A percentile compares a stretch with the other conserved stretches of the same genome.
Evolutionary conservation across 768 basidiomycete species (phyloP).

Genomic region (Lactarius quietus): DNA sequence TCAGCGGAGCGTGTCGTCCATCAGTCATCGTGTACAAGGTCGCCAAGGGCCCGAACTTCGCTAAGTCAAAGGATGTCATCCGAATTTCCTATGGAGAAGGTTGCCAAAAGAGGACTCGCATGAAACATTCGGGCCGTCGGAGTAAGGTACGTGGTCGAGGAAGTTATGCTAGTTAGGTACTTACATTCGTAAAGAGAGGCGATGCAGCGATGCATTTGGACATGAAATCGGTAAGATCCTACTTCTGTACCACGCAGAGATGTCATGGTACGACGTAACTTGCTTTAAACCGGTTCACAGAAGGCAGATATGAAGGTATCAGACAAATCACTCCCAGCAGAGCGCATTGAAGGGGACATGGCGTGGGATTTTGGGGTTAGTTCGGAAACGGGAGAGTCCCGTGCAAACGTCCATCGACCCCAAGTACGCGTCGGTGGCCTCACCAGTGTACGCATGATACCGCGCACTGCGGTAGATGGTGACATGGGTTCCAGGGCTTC

Average conservation of each 20-base stretch:
- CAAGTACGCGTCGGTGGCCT: conserved; percentile 19
- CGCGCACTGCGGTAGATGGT: conserved; percentile 12
- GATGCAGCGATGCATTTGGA: not conserved
- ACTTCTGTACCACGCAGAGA: not conserved
- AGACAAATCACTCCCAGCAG: conserved; percentile 1
- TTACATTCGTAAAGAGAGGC: not conserved
- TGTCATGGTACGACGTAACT: not conserved
- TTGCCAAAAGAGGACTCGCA: conserved; percentile 1
- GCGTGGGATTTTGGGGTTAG: conserved; percentile 20
- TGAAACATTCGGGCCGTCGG: not conserved
- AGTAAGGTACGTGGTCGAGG: not conserved
- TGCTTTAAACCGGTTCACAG: not conserved
- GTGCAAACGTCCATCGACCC: conserved; percentile 1
- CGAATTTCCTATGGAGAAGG: conserved; percentile 20
- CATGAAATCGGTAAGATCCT: conserved; percentile 1
- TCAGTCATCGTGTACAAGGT: conserved; percentile 20
- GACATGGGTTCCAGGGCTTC: not conserved
- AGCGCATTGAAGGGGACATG: conserved; percentile 23
- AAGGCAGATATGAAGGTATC: not conserved
- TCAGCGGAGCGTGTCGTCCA: conserved; percentile 3
- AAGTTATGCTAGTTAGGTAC: not conserved
- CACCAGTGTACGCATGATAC: conserved; percentile 22
- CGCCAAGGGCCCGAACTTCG: conserved; percentile 10
- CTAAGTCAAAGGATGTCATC: conserved; percentile 15
- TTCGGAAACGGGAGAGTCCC: not conserved